Evolutionary conservation across 2,329 filamentous ascomycete genomes (phyloP).

Genomic region (Cladophialophora chaetospira): DNA sequence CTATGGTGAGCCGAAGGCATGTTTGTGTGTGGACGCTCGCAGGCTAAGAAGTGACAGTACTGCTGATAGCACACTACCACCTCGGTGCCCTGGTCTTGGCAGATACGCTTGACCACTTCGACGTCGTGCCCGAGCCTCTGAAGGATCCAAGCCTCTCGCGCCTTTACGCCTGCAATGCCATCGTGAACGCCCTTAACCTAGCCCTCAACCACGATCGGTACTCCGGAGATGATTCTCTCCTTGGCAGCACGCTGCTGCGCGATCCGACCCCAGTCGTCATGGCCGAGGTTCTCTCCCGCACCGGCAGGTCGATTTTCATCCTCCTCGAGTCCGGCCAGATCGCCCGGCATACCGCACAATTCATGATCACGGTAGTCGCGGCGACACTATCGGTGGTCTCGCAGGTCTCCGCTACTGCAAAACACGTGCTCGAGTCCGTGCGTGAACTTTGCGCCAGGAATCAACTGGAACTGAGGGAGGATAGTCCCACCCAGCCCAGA

Average conservation of each 20-base stretch:
- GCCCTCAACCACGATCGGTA: conserved; percentile 11
- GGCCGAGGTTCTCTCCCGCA: conserved; percentile 6
- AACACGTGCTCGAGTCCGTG: conserved; percentile 3
- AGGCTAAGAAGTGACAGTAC: neutral
- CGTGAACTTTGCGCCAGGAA: neutral
- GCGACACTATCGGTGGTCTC: conserved; percentile 4
- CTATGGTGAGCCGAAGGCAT: conserved; percentile 7
- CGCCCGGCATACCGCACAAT: neutral
- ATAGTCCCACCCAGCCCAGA: too few species aligned
- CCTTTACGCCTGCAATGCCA: conserved; percentile 16
- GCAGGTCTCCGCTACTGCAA: conserved; percentile 10
- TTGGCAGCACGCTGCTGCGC: conserved; percentile 5
- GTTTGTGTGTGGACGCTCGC: neutral
- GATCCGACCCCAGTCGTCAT: conserved; percentile 14
- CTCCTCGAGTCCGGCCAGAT: neutral
- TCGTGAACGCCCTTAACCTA: conserved; percentile 12
- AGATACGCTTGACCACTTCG: conserved; percentile 4
- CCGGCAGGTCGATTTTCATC: conserved; percentile 2
- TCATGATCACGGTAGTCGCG: conserved; percentile 10
- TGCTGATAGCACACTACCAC: conserved; percentile 10
- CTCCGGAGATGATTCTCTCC: neutral
- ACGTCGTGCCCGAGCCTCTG: neutral
- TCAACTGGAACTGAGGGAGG: too few species aligned
- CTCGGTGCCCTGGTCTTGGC: conserved; percentile 14
- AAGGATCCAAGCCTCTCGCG: neutral